phyloP scores from a whole-genome alignment of 768 basidiomycete species.

The Pulveroboletus sp. region DNA sequence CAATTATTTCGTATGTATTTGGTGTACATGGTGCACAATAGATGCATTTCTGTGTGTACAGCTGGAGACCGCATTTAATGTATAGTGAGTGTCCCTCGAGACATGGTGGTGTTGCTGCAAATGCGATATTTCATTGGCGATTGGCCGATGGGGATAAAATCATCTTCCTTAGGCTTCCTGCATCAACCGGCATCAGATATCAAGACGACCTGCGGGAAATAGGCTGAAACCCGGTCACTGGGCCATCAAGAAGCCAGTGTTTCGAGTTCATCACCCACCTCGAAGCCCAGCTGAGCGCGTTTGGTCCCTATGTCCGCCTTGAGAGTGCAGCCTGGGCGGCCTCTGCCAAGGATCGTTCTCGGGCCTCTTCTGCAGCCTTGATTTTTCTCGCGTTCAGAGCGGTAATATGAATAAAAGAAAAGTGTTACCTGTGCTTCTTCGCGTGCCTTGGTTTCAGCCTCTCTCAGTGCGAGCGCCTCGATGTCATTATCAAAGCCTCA shows the following conservation, averaged over 20 bases:
- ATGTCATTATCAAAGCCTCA: neutral
- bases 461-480: slow-evolving; percentile 23
- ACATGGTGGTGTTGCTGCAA: too few relatives aligned
- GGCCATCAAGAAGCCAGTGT: neutral
- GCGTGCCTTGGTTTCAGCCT: slow-evolving; percentile 19
- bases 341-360: slow-evolving; percentile 28
- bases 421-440: slow-evolving; percentile 14
- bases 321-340: slow-evolving; percentile 28
- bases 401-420: neutral
- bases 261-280: slow-evolving; percentile 1
- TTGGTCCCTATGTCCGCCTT: slow-evolving; percentile 9
- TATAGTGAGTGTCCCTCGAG: too few relatives aligned
- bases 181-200: too few relatives aligned
- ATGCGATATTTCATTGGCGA: too few relatives aligned
- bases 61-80: too few relatives aligned
- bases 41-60: neutral
- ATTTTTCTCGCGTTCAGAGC: neutral
- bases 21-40: neutral
- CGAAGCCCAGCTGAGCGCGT: neutral
- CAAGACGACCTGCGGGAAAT: too few relatives aligned
- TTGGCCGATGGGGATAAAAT: too few relatives aligned
- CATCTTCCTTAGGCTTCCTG: too few relatives aligned
- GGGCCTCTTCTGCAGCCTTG: slow-evolving; percentile 28
- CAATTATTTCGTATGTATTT: neutral
- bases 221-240: neutral